phyloP scores from a whole-genome alignment of 305 asterid genomes.

The Fraxinus floribunda region DNA sequence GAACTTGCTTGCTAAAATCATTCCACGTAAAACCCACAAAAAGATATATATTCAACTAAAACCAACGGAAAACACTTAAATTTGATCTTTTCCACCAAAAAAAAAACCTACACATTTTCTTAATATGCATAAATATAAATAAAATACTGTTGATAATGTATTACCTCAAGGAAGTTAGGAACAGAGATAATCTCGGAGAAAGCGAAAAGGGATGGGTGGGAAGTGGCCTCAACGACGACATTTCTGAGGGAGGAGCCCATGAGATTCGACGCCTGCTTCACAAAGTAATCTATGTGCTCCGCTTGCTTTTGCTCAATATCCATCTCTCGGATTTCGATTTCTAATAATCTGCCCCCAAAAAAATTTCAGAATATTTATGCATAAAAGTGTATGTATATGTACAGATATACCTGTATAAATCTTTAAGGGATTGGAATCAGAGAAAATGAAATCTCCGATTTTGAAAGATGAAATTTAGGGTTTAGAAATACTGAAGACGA shows the following conservation, averaged over 20 bases:
- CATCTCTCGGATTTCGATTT: slow-evolving; percentile 42
- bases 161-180: slow-evolving; percentile 65
- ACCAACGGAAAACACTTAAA: background rate
- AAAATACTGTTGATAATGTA: background rate
- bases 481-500: slow-evolving; percentile 9
- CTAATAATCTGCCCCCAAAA: slow-evolving; percentile 22
- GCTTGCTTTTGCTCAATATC: slow-evolving; percentile 89
- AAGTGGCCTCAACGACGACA: slow-evolving; percentile 82
- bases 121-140: background rate
- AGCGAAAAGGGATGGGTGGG: slow-evolving; percentile 94
- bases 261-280: slow-evolving; percentile 61
- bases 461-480: slow-evolving; percentile 23
- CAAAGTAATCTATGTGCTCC: slow-evolving; percentile 77
- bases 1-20: background rate
- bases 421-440: background rate
- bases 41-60: background rate
- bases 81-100: background rate
- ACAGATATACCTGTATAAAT: background rate
- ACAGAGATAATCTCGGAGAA: slow-evolving; percentile 89
- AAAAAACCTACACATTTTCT: background rate
- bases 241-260: slow-evolving; percentile 58
- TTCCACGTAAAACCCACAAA: background rate
- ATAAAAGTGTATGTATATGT: background rate
- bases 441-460: slow-evolving; percentile 19
- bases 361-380: background rate